These are phyloP conservation scores for Scytalidium sp. DNA, from an alignment of 2,329 filamentous ascomycete genomes.

Conservation along the genomic window DNA sequence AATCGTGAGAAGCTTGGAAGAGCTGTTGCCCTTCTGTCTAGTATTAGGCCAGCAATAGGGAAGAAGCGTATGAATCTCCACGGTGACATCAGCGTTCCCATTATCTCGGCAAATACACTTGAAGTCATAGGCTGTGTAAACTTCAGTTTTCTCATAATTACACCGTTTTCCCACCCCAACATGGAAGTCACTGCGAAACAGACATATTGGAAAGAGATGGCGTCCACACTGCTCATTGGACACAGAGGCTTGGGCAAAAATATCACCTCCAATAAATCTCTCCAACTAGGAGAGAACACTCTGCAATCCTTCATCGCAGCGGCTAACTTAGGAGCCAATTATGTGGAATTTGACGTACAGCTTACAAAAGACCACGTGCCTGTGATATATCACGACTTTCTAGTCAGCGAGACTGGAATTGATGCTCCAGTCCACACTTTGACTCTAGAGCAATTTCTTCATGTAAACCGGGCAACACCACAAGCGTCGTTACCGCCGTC, in stretches of 20 bases:
- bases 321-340: slow-evolving; percentile 81
- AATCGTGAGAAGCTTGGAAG: slow-evolving; percentile 87
- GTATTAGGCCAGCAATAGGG: slow-evolving; percentile 78
- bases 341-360: slow-evolving; percentile 83
- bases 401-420: slow-evolving; percentile 96
- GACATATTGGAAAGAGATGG: slow-evolving; percentile 94
- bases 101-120: slow-evolving; percentile 75
- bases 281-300: slow-evolving; percentile 96
- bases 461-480: slow-evolving; percentile 58
- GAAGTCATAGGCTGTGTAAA: slow-evolving; percentile 94
- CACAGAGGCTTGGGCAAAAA: slow-evolving; percentile 87
- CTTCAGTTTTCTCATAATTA: slow-evolving; percentile 95
- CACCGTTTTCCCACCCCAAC: slow-evolving; percentile 88
- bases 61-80: slow-evolving; percentile 87
- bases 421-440: slow-evolving; percentile 95
- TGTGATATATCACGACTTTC: slow-evolving; percentile 97
- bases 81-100: slow-evolving; percentile 88
- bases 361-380: slow-evolving; percentile 98
- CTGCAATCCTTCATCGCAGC: slow-evolving; percentile 94
- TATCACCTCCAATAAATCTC: slow-evolving; percentile 72
- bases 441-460: slow-evolving; percentile 92
- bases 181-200: slow-evolving; percentile 88
- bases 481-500: slow-evolving; percentile 44
- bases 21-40: slow-evolving; percentile 83
- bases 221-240: slow-evolving; percentile 78